Base-by-base conservation (phyloP, 1,284 basidiomycete species). In the Agroathelia rolfsii region DNA sequence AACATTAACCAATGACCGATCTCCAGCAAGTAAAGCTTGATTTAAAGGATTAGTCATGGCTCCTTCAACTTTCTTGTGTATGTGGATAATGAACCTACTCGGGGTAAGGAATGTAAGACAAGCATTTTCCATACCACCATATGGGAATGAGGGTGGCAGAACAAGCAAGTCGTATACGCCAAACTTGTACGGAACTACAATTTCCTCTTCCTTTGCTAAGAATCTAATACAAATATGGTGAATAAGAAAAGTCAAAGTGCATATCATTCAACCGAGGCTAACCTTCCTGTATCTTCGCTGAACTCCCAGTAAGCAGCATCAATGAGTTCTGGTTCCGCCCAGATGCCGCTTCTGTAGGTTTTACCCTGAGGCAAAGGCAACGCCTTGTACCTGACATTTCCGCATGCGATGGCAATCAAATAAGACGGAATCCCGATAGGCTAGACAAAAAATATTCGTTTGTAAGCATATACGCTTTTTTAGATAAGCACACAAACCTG, bases 61-160 rank as follows among this genome's bases (percentile, higher is more conserved):
- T n/a, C n/a, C n/a, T n/a, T 35, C 24, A 39, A 31, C 35, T 14
- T 14, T n/a, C n/a, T n/a, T n/a, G n/a, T n/a, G n/a, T n/a, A n/a
- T n/a, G n/a, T n/a, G n/a, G n/a, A n/a, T n/a, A n/a, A 2, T 9
- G 17, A 6, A 40, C 73, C 37, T 47, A 81, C 80, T 89, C 0
- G 88, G 90, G 0, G 88, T 94, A 24, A 90, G 63, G 59, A 94
- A 93, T 1, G 86, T 81, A 35, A 88, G 53, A 50, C 87, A 92
- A 2, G 83, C 71, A 46, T 87, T 84, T 70, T 84, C n/a, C 87
- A 87, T 83, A 43, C 87, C 86, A 23, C 86, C 85, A 51, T 85
- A 96, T 0, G 93, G 93, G 68, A 96, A 97, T 0, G 85, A 86
- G 9, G 89, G 83, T 0, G 94, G 94, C 6, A 96, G 65, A n/a